Base-by-base conservation (phyloP, 306 rosid genomes). In the Corylus avellana region DNA sequence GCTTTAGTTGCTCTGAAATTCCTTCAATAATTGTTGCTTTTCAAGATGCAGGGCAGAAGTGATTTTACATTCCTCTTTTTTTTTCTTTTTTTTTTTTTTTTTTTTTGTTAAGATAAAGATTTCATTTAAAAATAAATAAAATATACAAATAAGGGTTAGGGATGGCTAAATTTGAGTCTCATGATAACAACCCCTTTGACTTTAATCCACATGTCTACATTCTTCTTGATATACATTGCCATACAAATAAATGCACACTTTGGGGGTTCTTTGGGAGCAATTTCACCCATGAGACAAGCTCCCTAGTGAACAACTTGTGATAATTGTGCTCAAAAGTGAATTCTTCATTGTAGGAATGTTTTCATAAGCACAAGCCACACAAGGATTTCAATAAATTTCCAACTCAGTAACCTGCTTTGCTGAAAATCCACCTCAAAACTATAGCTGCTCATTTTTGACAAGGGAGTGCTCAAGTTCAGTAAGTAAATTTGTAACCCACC, bases 361-460 rank as follows among this genome's bases (percentile, higher is more conserved):
- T 42, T n/a, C 29, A 22, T 20, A 58, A 20, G 29, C 29, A 22
- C 1, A 61, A 49, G 72, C 53, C 50, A n/a, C 77, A 70, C 39
- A 73, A 58, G 70, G 82, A 53, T 51, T 49, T 69, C 69, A 79
- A 77, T 64, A 80, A 77, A 73, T 51, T 81, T 85, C 25, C 63
- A 81, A 87, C 85, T 79, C 80, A 82, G 75, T 75, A 81, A 85
- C 85, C 88, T 70, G 90, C 86, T 77, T 79, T 49, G 97, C 88
- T 88, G 93, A 88, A 87, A 88, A 86, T 81, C 94, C 89, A 92
- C 94, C 77, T 58, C 89, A 87, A 87, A 66, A 70, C 87, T 88
- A 87, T 84, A 87, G 81, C 84, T 79, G 72, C 89, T 89, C 89
- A 49, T 82, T 84, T 80, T 85, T 77, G 88, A 84, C 86, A 76